Conservation (phyloP, 2,329 filamentous ascomycete genomes). For the Aaosphaeria arxii region DNA sequence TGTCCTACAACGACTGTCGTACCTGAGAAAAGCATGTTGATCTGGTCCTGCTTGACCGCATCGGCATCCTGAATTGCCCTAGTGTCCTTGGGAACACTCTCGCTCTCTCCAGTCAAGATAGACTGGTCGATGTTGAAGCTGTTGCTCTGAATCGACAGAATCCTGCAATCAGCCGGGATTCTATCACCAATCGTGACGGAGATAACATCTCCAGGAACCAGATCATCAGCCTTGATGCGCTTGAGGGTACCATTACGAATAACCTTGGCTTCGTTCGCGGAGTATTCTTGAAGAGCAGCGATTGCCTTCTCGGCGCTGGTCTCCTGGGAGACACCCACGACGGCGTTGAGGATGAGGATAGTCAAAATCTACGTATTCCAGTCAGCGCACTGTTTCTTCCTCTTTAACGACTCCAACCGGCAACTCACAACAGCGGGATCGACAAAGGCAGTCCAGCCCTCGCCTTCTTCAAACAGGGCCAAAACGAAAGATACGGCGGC, state of each 20-base stretch:
- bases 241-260: conserved; percentile 78
- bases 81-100: conserved; percentile 88
- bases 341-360: conserved; percentile 92
- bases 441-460: conserved; percentile 96
- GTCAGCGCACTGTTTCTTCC: background rate
- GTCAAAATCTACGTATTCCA: conserved; percentile 73
- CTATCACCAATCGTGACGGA: conserved; percentile 86
- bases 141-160: conserved; percentile 91
- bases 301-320: conserved; percentile 98
- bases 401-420: too few species aligned
- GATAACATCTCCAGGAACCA: conserved; percentile 92
- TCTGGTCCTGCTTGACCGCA: conserved; percentile 94
- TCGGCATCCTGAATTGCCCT: conserved; percentile 67
- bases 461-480: conserved; percentile 87
- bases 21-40: conserved; percentile 97
- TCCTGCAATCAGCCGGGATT: conserved; percentile 89
- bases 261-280: conserved; percentile 95
- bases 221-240: conserved; percentile 89
- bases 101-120: conserved; percentile 94
- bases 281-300: conserved; percentile 96
- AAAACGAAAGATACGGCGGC: conserved; percentile 91
- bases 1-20: conserved; percentile 95
- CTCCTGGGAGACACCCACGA: conserved; percentile 97
- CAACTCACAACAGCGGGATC: conserved; percentile 85
- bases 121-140: conserved; percentile 96